Percentiles rank a stretch among this genome's conserved stretches.
phyloP scores from a whole-genome alignment of 2,329 filamentous ascomycete species.

The Fusarium sp. region DNA sequence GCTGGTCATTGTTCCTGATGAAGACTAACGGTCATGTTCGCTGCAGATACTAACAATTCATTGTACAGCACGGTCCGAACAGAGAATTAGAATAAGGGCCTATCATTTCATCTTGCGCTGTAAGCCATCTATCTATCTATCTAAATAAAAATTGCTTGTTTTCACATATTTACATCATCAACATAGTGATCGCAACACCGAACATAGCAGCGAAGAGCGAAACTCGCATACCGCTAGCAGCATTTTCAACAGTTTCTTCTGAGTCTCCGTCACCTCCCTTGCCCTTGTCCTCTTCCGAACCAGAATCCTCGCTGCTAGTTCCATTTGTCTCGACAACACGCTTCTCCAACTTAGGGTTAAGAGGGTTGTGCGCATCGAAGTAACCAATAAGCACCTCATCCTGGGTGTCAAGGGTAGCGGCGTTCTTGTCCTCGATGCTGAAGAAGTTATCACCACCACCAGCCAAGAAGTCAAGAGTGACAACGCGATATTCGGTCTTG shows the following conservation, averaged over 20 bases:
- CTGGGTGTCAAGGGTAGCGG: slow-evolving; percentile 62
- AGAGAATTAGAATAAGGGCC: background rate
- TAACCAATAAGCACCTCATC: slow-evolving; percentile 66
- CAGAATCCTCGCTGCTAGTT: slow-evolving; percentile 15
- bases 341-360: slow-evolving; percentile 61
- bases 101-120: slow-evolving; percentile 3
- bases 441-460: slow-evolving; percentile 73
- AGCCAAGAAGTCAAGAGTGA: slow-evolving; percentile 72
- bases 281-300: slow-evolving; percentile 22
- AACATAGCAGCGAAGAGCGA: slow-evolving; percentile 21
- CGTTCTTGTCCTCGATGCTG: slow-evolving; percentile 47
- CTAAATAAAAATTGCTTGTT: slow-evolving; percentile 4
- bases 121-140: slow-evolving; percentile 10
- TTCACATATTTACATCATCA: slow-evolving; percentile 34
- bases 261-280: slow-evolving; percentile 9
- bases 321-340: slow-evolving; percentile 46
- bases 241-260: slow-evolving; percentile 7
- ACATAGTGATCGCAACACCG: slow-evolving; percentile 27
- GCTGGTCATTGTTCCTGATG: background rate
- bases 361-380: slow-evolving; percentile 59
- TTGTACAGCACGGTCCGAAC: background rate
- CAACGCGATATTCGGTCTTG: slow-evolving; percentile 62
- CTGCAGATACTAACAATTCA: background rate
- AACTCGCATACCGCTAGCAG: slow-evolving; percentile 13
- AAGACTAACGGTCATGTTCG: background rate